Evolutionary conservation across 2,329 filamentous ascomycete genomes (phyloP).

Genomic region (Juglanconis sp.): DNA sequence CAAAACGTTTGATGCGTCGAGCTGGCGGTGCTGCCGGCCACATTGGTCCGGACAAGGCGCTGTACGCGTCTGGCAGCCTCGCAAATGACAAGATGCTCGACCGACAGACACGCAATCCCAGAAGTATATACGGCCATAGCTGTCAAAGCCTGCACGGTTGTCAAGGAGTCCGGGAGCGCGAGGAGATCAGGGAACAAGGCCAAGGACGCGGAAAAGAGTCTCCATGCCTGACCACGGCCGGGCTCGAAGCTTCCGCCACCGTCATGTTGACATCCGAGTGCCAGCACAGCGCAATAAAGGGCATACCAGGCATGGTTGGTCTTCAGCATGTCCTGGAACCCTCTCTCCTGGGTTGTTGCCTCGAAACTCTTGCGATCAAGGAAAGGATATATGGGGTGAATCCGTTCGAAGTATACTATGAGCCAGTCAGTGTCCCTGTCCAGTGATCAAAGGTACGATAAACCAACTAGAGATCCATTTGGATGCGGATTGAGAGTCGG

Average conservation of each 20-base stretch:
- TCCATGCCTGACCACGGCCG: conserved; percentile 36
- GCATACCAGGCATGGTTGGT: conserved; percentile 32
- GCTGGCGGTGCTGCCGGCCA: conserved; percentile 14
- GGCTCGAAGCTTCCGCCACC: conserved; percentile 36
- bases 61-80: conserved; percentile 30
- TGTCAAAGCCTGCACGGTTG: conserved; percentile 29
- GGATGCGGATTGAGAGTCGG: conserved; percentile 1
- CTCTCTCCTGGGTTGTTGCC: conserved; percentile 24
- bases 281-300: conserved; percentile 36
- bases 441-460: not conserved
- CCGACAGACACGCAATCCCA: conserved; percentile 27
- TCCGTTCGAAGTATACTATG: conserved; percentile 36
- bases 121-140: conserved; percentile 29
- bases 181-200: conserved; percentile 33
- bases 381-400: conserved; percentile 39
- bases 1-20: conserved; percentile 29
- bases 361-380: conserved; percentile 36
- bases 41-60: conserved; percentile 23
- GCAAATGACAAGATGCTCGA: conserved; percentile 29
- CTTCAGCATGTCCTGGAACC: conserved; percentile 25
- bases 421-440: not conserved
- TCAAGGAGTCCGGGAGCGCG: conserved; percentile 28
- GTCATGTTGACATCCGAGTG: conserved; percentile 34
- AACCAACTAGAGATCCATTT: conserved; percentile 16
- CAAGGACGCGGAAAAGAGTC: conserved; percentile 35